Evolutionary conservation across 352 stramenopile genomes (phyloP).

Genomic region (Pythium myriotylum): DNA sequence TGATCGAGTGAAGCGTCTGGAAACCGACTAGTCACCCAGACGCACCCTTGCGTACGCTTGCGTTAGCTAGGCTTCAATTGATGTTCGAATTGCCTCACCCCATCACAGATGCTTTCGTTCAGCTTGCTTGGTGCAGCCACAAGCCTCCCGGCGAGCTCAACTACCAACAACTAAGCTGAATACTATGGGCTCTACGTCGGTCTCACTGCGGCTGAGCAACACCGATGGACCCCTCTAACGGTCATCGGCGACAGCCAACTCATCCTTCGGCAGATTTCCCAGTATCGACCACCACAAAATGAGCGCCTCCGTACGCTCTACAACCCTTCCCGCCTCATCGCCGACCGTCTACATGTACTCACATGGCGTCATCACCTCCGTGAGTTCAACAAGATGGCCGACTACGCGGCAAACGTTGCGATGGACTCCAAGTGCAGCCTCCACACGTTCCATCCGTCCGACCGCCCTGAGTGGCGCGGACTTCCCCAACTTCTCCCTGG

Average conservation of each 20-base stretch:
- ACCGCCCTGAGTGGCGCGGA: background rate
- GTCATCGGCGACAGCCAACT: conserved; percentile 8
- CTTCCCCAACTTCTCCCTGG: background rate
- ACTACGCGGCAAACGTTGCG: conserved; percentile 2
- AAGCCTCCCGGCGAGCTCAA: background rate
- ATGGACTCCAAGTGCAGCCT: conserved; percentile 11
- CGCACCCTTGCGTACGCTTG: too few species aligned
- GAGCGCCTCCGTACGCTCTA: background rate
- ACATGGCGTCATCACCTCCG: conserved; percentile 4
- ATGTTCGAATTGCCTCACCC: too few species aligned
- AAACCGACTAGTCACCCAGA: too few species aligned
- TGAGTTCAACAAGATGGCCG: conserved; percentile 9
- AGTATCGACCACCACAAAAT: background rate
- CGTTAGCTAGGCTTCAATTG: too few species aligned
- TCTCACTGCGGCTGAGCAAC: background rate
- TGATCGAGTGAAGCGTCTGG: too few species aligned
- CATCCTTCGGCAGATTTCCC: conserved; percentile 2
- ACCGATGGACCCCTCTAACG: background rate
- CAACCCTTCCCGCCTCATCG: background rate
- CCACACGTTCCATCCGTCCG: conserved; percentile 1
- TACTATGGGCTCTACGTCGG: conserved; percentile 12
- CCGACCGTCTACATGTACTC: background rate
- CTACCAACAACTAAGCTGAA: conserved; percentile 18
- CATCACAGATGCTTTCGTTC: too few species aligned
- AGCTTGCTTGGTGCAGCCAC: too few species aligned